Conservation (phyloP, 2,329 filamentous ascomycete species). For the Pseudogymnoascus sp. region DNA sequence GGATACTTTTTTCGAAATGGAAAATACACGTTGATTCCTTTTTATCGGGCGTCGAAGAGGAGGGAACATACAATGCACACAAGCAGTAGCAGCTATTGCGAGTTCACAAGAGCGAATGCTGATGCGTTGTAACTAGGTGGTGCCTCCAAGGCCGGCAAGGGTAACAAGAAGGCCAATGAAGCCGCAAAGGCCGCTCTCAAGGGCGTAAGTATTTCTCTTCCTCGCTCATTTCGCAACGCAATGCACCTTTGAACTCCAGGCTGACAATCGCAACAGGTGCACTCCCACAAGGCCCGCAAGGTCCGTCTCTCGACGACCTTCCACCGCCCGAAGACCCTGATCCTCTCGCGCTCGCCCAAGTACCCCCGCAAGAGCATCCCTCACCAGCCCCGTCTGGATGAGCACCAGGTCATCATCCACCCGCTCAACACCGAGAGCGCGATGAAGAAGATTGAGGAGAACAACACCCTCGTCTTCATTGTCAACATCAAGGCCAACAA, state of each 20-base stretch:
- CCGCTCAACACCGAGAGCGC: constrained; percentile 99
- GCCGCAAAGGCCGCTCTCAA: constrained; percentile 94
- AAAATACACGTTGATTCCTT: neutral
- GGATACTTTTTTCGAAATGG: constrained; percentile 12
- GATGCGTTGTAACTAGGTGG: constrained; percentile 53
- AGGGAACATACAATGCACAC: constrained; percentile 22
- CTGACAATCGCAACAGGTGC: constrained; percentile 40
- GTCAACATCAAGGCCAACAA: constrained; percentile 98
- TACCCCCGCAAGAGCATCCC: constrained; percentile 95
- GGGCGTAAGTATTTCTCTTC: constrained; percentile 63
- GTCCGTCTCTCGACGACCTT: constrained; percentile 88
- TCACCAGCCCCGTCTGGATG: constrained; percentile 83
- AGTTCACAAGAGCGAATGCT: constrained; percentile 68
- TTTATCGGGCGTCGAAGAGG: constrained; percentile 9
- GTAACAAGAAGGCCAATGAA: constrained; percentile 78
- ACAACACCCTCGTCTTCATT: constrained; percentile 99
- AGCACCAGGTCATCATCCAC: constrained; percentile 96
- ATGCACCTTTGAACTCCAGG: neutral
- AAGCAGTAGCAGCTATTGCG: constrained; percentile 69
- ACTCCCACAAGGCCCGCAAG: constrained; percentile 85
- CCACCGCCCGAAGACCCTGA: constrained; percentile 95
- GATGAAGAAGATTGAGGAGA: constrained; percentile 99
- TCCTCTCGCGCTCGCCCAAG: constrained; percentile 83
- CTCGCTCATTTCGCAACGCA: constrained; percentile 31
- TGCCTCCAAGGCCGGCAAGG: constrained; percentile 46